Evolutionary conservation across 192 early-diverging fungal species (phyloP).

Genomic region (Podila minutissima): DNA sequence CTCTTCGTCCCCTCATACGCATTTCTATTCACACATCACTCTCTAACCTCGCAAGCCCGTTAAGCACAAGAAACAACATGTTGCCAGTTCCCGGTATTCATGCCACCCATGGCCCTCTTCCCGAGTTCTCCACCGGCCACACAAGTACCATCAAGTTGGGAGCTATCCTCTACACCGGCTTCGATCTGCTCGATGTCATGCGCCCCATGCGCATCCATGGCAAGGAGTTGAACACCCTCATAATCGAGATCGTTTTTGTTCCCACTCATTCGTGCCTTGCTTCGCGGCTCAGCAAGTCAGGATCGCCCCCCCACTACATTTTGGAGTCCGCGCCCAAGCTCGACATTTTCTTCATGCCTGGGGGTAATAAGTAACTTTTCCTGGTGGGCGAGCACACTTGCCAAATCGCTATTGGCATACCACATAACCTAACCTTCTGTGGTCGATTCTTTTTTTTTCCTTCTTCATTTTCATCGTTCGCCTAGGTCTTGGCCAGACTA

Average conservation of each 20-base stretch:
- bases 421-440: neutral
- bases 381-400: neutral
- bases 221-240: slow-evolving; percentile 9
- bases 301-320: slow-evolving; percentile 30
- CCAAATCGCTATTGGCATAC: neutral
- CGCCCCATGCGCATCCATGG: slow-evolving; percentile 15
- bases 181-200: slow-evolving; percentile 8
- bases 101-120: neutral
- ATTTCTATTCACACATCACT: neutral
- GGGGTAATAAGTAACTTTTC: slow-evolving; percentile 16
- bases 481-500: slow-evolving; percentile 4
- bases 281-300: slow-evolving; percentile 13
- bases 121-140: neutral
- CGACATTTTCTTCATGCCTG: slow-evolving; percentile 50
- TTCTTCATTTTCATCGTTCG: neutral
- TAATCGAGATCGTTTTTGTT: slow-evolving; percentile 30
- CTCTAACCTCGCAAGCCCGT: neutral
- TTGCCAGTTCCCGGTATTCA: neutral
- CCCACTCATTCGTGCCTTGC: slow-evolving; percentile 14
- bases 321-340: slow-evolving; percentile 34
- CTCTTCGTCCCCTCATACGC: no score
- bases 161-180: slow-evolving; percentile 5
- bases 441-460: neutral
- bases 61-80: neutral
- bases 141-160: neutral